These are phyloP conservation scores for Amylostereum areolatum DNA, from an alignment of 1,284 basidiomycete genomes.

Conservation along the genomic window DNA sequence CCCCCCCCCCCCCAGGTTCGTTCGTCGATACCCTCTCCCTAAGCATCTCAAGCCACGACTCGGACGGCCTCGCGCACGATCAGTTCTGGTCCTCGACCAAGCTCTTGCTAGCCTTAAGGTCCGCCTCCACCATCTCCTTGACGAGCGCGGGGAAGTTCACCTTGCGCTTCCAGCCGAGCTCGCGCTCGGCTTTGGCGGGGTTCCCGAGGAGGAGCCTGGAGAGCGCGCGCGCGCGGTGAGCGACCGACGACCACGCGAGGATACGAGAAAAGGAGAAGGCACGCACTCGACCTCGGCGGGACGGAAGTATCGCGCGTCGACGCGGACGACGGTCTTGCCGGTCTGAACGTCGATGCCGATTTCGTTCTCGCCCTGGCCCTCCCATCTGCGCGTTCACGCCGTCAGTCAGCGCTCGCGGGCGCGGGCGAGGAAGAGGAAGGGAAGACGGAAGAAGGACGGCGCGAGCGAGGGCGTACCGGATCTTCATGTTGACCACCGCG, in stretches of 20 bases:
- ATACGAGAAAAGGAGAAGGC: constrained; percentile 4
- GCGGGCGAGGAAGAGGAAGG: constrained; percentile 1
- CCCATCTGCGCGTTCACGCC: constrained; percentile 49
- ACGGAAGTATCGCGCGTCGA: constrained; percentile 81
- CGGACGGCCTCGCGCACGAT: background rate
- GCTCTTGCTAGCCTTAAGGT: constrained; percentile 62
- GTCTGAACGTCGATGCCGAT: constrained; percentile 65
- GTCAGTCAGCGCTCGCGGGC: too few species aligned
- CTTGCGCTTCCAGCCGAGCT: constrained; percentile 83
- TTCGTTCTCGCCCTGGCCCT: constrained; percentile 67
- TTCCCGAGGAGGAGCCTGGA: constrained; percentile 71
- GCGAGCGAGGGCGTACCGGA: constrained; percentile 42
- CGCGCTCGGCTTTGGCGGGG: constrained; percentile 78
- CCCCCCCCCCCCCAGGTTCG: too few species aligned
- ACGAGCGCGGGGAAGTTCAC: constrained; percentile 79
- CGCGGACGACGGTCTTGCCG: constrained; percentile 67
- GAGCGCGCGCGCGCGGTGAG: constrained; percentile 1
- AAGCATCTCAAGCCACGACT: too few species aligned
- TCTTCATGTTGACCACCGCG: constrained; percentile 52
- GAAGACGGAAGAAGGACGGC: constrained; percentile 3
- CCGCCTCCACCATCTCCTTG: constrained; percentile 82
- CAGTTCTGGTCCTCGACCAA: constrained; percentile 80
- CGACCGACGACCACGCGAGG: background rate
- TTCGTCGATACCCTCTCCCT: too few species aligned
- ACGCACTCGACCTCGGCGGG: constrained; percentile 90